A percentile compares a stretch with the other conserved stretches of the same genome.
Evolutionary conservation across 352 stramenopile species (phyloP).

Genomic region (Phytophthora idaei): DNA sequence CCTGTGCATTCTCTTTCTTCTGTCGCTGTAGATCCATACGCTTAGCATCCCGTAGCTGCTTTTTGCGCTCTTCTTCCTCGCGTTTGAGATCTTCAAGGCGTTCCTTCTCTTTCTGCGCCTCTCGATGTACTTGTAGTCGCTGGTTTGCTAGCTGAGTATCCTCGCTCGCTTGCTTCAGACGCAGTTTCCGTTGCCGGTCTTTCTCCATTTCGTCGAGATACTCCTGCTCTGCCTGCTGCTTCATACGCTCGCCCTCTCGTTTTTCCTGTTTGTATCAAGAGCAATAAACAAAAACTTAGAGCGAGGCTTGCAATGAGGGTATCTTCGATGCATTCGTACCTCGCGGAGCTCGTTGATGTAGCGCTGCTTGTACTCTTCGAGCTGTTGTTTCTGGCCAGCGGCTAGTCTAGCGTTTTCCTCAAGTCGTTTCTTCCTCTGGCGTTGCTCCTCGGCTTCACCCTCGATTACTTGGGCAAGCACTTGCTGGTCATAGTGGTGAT

Average conservation of each 20-base stretch:
- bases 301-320: not conserved
- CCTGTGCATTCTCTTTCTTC: slow-evolving; percentile 62
- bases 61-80: slow-evolving; percentile 74
- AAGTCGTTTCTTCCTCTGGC: slow-evolving; percentile 47
- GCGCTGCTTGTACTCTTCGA: slow-evolving; percentile 85
- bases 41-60: slow-evolving; percentile 64
- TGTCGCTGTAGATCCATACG: slow-evolving; percentile 62
- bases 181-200: slow-evolving; percentile 47
- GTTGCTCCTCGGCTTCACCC: slow-evolving; percentile 58
- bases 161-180: slow-evolving; percentile 56
- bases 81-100: slow-evolving; percentile 70
- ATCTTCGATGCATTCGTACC: slow-evolving; percentile 29
- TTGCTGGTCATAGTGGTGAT: slow-evolving; percentile 55
- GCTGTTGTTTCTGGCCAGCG: slow-evolving; percentile 70
- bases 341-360: slow-evolving; percentile 78
- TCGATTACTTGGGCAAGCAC: slow-evolving; percentile 57
- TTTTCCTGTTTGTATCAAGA: slow-evolving; percentile 52
- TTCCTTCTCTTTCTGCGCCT: slow-evolving; percentile 64
- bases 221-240: slow-evolving; percentile 65
- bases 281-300: not conserved
- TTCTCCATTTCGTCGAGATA: slow-evolving; percentile 59
- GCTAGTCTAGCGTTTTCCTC: slow-evolving; percentile 60
- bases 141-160: slow-evolving; percentile 76
- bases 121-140: slow-evolving; percentile 61
- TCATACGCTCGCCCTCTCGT: slow-evolving; percentile 65